These are phyloP conservation scores for Cynara cardunculus DNA, from an alignment of 129 eudicot species.

Conservation along the genomic window DNA sequence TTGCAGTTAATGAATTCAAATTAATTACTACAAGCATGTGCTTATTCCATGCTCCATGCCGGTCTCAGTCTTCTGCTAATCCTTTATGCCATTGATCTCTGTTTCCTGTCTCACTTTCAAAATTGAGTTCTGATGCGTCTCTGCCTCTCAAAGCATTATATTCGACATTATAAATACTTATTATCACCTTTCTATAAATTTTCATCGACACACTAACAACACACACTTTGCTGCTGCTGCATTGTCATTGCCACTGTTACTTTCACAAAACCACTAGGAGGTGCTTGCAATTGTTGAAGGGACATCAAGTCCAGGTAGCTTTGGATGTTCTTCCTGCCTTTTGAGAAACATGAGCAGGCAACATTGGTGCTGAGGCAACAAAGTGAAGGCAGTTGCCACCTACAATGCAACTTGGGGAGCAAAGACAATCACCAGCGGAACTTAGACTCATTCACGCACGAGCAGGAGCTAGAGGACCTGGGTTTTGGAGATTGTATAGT, in stretches of 20 bases:
- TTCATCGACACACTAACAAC: background rate
- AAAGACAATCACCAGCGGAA: background rate
- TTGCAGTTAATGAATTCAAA: background rate
- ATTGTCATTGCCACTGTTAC: background rate
- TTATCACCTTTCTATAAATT: background rate
- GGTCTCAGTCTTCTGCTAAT: background rate
- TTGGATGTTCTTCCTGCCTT: background rate
- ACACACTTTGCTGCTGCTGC: background rate
- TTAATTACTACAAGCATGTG: background rate
- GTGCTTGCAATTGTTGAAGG: background rate
- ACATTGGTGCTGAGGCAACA: background rate
- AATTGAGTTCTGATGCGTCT: background rate
- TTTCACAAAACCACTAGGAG: background rate
- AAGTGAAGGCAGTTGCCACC: background rate
- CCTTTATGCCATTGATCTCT: background rate
- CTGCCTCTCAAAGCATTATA: background rate
- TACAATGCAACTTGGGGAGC: background rate
- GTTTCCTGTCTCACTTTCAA: background rate
- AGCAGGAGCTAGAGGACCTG: background rate
- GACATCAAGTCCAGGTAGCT: background rate
- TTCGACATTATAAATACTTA: background rate
- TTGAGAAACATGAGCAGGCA: background rate
- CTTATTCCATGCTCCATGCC: background rate
- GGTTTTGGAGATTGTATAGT: background rate
- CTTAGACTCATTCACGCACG: background rate